phyloP scores from a whole-genome alignment of 352 stramenopile species.

The Globisporangium acanthophoron region DNA sequence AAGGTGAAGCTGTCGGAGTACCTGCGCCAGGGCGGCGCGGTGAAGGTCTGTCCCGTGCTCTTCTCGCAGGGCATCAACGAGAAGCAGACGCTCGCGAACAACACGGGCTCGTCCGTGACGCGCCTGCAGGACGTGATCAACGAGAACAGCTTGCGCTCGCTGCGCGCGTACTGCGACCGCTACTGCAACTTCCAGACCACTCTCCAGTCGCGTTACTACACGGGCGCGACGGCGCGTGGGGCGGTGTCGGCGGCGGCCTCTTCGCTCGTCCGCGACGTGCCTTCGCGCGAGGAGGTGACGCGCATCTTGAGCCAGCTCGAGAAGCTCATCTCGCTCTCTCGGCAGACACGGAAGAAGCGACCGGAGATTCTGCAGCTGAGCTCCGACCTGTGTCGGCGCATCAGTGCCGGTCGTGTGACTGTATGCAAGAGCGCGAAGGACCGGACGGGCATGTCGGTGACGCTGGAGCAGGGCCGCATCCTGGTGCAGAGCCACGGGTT shows the following conservation, averaged over 20 bases:
- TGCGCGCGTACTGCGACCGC: conserved; percentile 66
- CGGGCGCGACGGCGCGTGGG: conserved; percentile 13
- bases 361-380: conserved; percentile 83
- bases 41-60: conserved; percentile 69
- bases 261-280: conserved; percentile 7
- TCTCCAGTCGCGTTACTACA: conserved; percentile 29
- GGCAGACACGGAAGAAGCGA: conserved; percentile 76
- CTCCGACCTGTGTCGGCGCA: conserved; percentile 68
- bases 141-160: conserved; percentile 56
- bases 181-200: conserved; percentile 68
- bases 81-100: conserved; percentile 90
- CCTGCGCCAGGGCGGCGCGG: conserved; percentile 46
- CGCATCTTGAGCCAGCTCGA: conserved; percentile 54
- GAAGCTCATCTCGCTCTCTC: conserved; percentile 60
- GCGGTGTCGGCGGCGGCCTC: conserved; percentile 2
- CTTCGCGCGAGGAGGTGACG: conserved; percentile 49
- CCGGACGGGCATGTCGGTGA: conserved; percentile 96
- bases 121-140: conserved; percentile 82
- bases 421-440: conserved; percentile 99
- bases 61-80: conserved; percentile 92
- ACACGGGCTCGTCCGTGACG: conserved; percentile 74
- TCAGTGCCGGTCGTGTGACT: conserved; percentile 88
- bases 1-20: conserved; percentile 65
- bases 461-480: conserved; percentile 90
- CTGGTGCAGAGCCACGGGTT: conserved; percentile 73